Evolutionary conservation across 345 rosid species (phyloP).

Genomic region (Hirschfeldia incana): DNA sequence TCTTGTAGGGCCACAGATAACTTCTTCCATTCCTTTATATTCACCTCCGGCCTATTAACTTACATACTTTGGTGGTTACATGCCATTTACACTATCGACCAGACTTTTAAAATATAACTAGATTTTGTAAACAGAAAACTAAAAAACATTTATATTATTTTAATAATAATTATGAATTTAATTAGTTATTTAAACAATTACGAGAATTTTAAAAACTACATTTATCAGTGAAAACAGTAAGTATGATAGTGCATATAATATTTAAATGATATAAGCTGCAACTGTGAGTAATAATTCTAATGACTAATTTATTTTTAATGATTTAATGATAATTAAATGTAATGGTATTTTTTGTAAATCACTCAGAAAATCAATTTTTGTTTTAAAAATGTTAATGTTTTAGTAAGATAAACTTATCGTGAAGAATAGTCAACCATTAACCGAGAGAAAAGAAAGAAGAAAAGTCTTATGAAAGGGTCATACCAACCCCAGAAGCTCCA

Average conservation of each 20-base stretch:
- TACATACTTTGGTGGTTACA: background rate
- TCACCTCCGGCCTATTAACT: slow-evolving; percentile 55
- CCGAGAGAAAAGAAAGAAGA: background rate
- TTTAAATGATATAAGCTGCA: background rate
- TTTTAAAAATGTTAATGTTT: background rate
- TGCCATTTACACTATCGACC: background rate
- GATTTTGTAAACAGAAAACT: background rate
- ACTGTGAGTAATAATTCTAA: background rate
- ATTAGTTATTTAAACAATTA: background rate
- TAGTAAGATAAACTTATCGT: background rate
- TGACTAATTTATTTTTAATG: background rate
- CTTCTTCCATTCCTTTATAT: slow-evolving; percentile 60
- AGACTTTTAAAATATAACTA: background rate
- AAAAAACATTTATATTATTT: background rate
- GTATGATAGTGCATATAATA: background rate
- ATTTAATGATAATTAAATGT: too few species aligned
- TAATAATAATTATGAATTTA: background rate
- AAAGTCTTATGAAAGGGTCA: background rate
- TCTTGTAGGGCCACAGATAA: slow-evolving; percentile 44
- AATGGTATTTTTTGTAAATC: background rate
- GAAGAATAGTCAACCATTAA: background rate
- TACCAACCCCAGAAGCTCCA: slow-evolving; percentile 83
- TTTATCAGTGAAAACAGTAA: too few species aligned
- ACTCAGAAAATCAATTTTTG: background rate
- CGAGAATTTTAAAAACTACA: too few species aligned